Percentiles rank a stretch among this genome's conserved stretches.
Evolutionary conservation across 345 rosid genomes (phyloP).

Genomic region (Euphorbia pulcherrima): DNA sequence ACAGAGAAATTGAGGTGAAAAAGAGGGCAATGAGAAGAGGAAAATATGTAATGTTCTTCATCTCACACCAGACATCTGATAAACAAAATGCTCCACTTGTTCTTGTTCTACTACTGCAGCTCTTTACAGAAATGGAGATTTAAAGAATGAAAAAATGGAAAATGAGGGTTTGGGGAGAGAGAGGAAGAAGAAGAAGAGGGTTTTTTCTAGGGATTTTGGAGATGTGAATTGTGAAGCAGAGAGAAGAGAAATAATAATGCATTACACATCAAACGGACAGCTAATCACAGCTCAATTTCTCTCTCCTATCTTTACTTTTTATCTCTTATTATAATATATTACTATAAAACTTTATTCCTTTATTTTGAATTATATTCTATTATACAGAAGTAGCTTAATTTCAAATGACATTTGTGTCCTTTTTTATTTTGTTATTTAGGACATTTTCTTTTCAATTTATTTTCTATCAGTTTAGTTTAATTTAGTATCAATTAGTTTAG

Average conservation of each 20-base stretch:
- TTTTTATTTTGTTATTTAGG: too few species aligned
- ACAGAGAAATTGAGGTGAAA: background rate
- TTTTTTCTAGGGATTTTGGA: conserved; percentile 38
- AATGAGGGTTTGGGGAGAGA: conserved; percentile 11
- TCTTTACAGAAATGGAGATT: too few species aligned
- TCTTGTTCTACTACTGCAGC: background rate
- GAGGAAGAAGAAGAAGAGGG: conserved; percentile 16
- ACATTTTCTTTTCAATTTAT: too few species aligned
- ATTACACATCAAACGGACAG: conserved; percentile 50
- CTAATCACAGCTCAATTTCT: conserved; percentile 91
- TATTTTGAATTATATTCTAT: background rate
- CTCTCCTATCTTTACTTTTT: conserved; percentile 5
- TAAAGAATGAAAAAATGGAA: background rate
- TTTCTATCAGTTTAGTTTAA: too few species aligned
- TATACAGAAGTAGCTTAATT: too few species aligned
- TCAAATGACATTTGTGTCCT: too few species aligned
- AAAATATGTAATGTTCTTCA: conserved; percentile 54
- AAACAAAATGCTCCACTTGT: conserved; percentile 27
- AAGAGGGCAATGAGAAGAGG: conserved; percentile 19
- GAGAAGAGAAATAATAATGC: conserved; percentile 29
- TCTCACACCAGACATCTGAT: conserved; percentile 72
- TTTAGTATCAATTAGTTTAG: too few species aligned
- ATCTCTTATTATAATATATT: background rate
- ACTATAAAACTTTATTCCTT: background rate
- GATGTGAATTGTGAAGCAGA: conserved; percentile 16